Base-by-base conservation (phyloP, 208 protist genomes). In the Trypanosoma rangeli region DNA sequence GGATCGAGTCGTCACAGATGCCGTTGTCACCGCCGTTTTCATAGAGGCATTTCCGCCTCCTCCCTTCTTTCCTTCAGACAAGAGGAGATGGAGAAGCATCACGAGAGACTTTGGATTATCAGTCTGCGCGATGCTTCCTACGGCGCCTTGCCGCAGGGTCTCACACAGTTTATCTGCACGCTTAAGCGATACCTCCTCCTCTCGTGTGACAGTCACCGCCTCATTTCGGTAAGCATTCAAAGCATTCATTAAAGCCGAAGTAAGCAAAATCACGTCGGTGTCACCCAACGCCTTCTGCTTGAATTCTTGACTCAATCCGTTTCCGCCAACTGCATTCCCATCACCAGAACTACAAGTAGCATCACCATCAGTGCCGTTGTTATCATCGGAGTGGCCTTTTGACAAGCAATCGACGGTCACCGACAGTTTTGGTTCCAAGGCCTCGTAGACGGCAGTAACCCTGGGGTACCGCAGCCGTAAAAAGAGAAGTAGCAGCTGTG, bases 51-150 rank as follows among this genome's bases (percentile, higher is more conserved):
- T 31, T 60, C 1, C 29, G 22, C 35, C 48, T 67, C 39, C 64
- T 31, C 18, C 35, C 9, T 53, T 65, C 29, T 66, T 53, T 58
- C 33, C 42, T 33, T 33, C 54, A 29, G 66, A 26, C 13, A 39
- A 57, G 48, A 80, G 53, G 16, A 75, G 53, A 35, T 64, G 37
- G 8, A 80, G 31, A 33, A 75, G n/a, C 67, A 71, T 68, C 37
- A 85, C 71, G 18, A 85, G 64, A 22, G 69, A 50, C 29, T 79
- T 80, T 13, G 80, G 70, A 1, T 74, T 33, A 29, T 70, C 35
- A 22, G 70, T 61, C 10, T 52, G 7, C 24, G 39, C 48, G 22
- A 79, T 64, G 31, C 61, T 55, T 16, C 28, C 5, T 18, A 81
- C 37, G 48, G 75, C 76, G 0, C 54, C 56, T 12, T 70, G 3